Conservation (phyloP, 257 asterid species). For the Solanum neorickii region DNA sequence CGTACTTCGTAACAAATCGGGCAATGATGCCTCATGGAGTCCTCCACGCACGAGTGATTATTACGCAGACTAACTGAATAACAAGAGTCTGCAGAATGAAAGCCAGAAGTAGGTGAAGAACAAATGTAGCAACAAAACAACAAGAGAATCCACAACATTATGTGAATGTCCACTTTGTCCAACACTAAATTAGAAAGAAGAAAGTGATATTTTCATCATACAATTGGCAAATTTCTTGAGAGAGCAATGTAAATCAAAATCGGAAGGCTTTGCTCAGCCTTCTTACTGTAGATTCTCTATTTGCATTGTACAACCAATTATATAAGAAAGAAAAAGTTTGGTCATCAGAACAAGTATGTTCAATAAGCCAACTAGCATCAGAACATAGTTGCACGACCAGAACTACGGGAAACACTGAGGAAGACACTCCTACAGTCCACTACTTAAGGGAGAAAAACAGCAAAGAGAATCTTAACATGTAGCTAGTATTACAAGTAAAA, state of each 20-base stretch:
- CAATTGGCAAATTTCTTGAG: background rate
- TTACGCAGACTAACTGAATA: conserved; percentile 54
- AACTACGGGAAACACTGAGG: background rate
- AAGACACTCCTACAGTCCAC: background rate
- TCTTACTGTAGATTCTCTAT: background rate
- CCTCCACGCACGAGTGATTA: conserved; percentile 79
- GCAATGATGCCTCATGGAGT: conserved; percentile 96
- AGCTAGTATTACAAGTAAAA: background rate
- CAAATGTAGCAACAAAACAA: background rate
- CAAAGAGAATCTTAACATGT: background rate
- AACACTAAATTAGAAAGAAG: background rate
- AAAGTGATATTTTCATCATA: background rate
- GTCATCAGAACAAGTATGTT: background rate
- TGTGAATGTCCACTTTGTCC: background rate
- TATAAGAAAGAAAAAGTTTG: background rate
- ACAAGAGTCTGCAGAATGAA: conserved; percentile 51
- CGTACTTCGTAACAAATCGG: conserved; percentile 92
- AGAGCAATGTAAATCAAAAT: background rate
- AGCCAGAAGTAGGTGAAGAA: background rate
- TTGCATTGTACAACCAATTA: background rate
- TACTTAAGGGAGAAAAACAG: background rate
- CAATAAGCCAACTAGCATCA: background rate
- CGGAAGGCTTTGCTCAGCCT: background rate
- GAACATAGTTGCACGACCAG: background rate
- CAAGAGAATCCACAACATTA: background rate